These are phyloP conservation scores for Calvatia gigantea DNA, from an alignment of 768 basidiomycete species.

Conservation along the genomic window DNA sequence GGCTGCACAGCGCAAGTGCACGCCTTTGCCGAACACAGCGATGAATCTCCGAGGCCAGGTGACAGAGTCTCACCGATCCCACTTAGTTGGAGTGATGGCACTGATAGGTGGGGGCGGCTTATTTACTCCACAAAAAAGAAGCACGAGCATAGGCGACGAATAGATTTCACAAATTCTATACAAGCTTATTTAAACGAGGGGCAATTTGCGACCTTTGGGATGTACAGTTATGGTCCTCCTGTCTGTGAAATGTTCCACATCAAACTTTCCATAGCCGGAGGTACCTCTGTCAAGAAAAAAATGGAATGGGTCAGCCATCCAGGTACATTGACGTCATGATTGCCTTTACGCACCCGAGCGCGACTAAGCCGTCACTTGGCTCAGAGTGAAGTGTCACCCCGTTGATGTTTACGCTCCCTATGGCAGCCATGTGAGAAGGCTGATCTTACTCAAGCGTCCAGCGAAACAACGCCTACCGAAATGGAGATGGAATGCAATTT, in stretches of 20 bases:
- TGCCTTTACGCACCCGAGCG: conserved; percentile 39
- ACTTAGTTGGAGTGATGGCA: no score
- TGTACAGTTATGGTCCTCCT: conserved; percentile 40
- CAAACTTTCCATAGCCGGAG: conserved; percentile 52
- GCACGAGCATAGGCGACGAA: background rate
- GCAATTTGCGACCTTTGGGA: conserved; percentile 27
- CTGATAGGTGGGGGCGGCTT: background rate
- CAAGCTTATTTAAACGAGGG: conserved; percentile 6
- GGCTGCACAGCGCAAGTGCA: no score
- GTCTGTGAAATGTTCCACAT: conserved; percentile 48
- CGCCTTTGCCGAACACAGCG: no score
- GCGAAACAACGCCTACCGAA: conserved; percentile 31
- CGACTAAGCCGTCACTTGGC: conserved; percentile 30
- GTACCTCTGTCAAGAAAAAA: conserved; percentile 28
- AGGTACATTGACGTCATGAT: background rate
- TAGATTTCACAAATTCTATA: background rate
- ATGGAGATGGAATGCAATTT: conserved; percentile 44
- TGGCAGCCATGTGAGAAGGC: no score
- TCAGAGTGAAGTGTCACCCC: conserved; percentile 49
- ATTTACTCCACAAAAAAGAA: background rate
- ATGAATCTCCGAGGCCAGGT: no score
- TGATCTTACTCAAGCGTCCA: background rate
- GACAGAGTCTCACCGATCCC: no score
- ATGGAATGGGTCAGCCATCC: background rate
- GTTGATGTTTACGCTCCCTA: conserved; percentile 55